These are phyloP conservation scores for Phytophthora tentaculata DNA, from an alignment of 352 stramenopile species.

Conservation along the genomic window DNA sequence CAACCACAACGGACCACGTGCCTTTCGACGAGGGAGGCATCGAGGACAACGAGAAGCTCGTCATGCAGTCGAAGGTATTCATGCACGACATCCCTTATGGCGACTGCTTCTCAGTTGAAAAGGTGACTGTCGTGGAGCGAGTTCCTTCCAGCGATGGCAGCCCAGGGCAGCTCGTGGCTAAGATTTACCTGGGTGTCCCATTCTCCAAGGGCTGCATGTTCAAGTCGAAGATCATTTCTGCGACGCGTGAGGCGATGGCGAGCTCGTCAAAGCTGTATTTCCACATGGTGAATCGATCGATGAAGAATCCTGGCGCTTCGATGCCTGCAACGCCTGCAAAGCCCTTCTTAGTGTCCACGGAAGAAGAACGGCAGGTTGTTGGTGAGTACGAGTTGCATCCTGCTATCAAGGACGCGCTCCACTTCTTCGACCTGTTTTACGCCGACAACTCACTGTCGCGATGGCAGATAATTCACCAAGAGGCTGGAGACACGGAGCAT, in stretches of 20 bases:
- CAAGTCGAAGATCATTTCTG: slow-evolving; percentile 90
- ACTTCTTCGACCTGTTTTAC: slow-evolving; percentile 85
- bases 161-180: slow-evolving; percentile 50
- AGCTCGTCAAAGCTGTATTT: slow-evolving; percentile 65
- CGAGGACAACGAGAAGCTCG: slow-evolving; percentile 53
- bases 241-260: slow-evolving; percentile 65
- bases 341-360: slow-evolving; percentile 73
- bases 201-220: slow-evolving; percentile 92
- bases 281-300: slow-evolving; percentile 63
- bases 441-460: slow-evolving; percentile 50
- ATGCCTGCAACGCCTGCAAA: slow-evolving; percentile 30
- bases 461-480: slow-evolving; percentile 65
- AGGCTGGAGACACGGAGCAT: slow-evolving; percentile 72
- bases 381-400: slow-evolving; percentile 73
- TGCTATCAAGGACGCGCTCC: slow-evolving; percentile 48
- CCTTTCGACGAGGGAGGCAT: slow-evolving; percentile 45
- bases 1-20: slow-evolving; percentile 77
- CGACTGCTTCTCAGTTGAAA: slow-evolving; percentile 86
- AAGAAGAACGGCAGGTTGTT: slow-evolving; percentile 71
- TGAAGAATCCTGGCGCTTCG: slow-evolving; percentile 31
- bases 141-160: slow-evolving; percentile 40
- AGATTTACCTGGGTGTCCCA: slow-evolving; percentile 78
- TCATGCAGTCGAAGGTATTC: slow-evolving; percentile 67
- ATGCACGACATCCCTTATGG: slow-evolving; percentile 89
- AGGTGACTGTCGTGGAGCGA: slow-evolving; percentile 65